Evolutionary conservation across 1,139 yeast genomes (phyloP).

Genomic region (Pichia sp.): DNA sequence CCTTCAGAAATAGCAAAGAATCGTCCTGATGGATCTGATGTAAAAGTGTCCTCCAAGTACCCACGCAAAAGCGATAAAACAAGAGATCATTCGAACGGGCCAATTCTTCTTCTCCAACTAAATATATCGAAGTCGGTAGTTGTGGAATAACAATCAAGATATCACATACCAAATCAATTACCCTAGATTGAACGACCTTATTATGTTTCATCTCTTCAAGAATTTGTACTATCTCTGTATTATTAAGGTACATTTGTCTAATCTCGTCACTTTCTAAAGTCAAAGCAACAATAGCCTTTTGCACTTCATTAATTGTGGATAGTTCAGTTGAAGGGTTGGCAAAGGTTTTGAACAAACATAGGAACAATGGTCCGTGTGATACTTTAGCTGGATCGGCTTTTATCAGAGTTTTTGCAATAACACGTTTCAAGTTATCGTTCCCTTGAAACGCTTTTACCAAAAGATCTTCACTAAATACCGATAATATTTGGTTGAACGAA

Average conservation of each 20-base stretch:
- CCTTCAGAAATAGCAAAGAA: slow-evolving; percentile 11
- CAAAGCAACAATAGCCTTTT: slow-evolving; percentile 23
- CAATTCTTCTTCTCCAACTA: slow-evolving; percentile 23
- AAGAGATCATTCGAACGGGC: slow-evolving; percentile 26
- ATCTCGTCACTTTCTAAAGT: slow-evolving; percentile 28
- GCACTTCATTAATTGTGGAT: slow-evolving; percentile 21
- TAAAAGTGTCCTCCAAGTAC: slow-evolving; percentile 12
- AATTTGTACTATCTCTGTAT: slow-evolving; percentile 20
- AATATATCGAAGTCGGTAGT: slow-evolving; percentile 25
- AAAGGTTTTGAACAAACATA: slow-evolving; percentile 23
- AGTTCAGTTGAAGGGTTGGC: slow-evolving; percentile 18
- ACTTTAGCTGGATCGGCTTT: slow-evolving; percentile 17
- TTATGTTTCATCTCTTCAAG: slow-evolving; percentile 24
- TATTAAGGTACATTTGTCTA: slow-evolving; percentile 25
- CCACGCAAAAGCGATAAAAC: slow-evolving; percentile 21
- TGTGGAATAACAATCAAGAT: slow-evolving; percentile 24
- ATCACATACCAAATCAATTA: slow-evolving; percentile 26
- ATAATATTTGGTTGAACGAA: slow-evolving; percentile 24
- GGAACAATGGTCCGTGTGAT: slow-evolving; percentile 28
- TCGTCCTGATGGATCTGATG: slow-evolving; percentile 8
- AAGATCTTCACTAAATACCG: slow-evolving; percentile 21
- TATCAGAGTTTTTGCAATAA: slow-evolving; percentile 20
- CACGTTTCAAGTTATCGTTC: slow-evolving; percentile 20
- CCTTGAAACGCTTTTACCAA: slow-evolving; percentile 25
- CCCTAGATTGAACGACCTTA: slow-evolving; percentile 24